phyloP scores from a whole-genome alignment of 345 rosid species.

The Salix udensis region DNA sequence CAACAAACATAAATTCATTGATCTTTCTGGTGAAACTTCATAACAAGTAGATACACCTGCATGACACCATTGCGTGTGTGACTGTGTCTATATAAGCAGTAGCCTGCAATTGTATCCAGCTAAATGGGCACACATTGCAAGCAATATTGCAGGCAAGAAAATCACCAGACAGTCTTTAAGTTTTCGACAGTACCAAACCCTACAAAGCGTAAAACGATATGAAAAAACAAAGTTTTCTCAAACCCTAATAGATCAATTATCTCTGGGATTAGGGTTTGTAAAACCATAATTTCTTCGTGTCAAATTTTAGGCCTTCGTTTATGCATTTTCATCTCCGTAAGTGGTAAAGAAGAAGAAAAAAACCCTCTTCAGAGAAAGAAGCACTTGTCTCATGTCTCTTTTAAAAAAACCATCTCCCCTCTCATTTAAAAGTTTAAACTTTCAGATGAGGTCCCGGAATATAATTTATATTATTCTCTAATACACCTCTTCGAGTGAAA shows the following conservation, averaged over 20 bases:
- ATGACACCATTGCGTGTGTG: background rate
- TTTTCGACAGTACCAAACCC: background rate
- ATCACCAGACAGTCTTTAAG: background rate
- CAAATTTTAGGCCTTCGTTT: background rate
- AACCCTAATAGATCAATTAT: no score
- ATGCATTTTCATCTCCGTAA: background rate
- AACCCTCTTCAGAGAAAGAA: background rate
- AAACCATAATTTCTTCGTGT: no score
- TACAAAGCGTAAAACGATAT: no score
- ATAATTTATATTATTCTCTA: no score
- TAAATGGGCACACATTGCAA: slow-evolving; percentile 2
- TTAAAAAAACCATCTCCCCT: no score
- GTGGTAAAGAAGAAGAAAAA: background rate
- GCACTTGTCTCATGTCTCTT: background rate
- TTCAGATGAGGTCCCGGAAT: no score
- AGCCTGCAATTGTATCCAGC: background rate
- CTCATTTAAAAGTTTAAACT: no score
- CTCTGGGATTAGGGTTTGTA: no score
- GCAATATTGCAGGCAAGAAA: background rate
- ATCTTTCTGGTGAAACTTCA: background rate
- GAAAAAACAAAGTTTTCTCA: no score
- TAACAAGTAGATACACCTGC: background rate
- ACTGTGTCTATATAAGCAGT: background rate
- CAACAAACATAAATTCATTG: background rate
- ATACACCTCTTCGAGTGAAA: no score